Conservation (phyloP, 495 filamentous ascomycete species). For the Daldinia decipiens region DNA sequence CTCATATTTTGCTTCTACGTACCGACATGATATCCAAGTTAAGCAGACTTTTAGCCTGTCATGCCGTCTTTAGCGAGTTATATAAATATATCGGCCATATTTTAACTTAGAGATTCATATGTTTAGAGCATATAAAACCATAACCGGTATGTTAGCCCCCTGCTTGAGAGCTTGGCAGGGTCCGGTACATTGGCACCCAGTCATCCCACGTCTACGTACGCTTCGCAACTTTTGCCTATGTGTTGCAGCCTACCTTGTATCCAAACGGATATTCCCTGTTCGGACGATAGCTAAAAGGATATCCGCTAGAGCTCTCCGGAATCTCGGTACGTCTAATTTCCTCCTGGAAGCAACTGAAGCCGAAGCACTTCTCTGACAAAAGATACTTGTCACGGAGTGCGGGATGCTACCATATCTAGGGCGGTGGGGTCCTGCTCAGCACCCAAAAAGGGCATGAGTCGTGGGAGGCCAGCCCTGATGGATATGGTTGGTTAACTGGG, state of each 20-base stretch:
- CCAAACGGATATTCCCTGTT: conserved; percentile 8
- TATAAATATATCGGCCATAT: not conserved
- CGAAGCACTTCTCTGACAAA: conserved; percentile 52
- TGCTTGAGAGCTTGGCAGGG: conserved; percentile 30
- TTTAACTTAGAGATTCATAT: not conserved
- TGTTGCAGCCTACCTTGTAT: conserved; percentile 4
- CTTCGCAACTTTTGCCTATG: conserved; percentile 18
- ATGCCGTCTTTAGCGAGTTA: not conserved
- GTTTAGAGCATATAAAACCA: not conserved
- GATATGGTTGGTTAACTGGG: conserved; percentile 36
- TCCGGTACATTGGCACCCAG: conserved; percentile 10
- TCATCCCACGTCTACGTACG: conserved; percentile 9
- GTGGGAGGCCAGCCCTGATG: conserved; percentile 14
- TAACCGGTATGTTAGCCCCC: not conserved
- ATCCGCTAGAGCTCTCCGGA: conserved; percentile 21
- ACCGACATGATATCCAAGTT: not conserved
- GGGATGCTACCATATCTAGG: conserved; percentile 45
- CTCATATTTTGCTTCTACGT: not conserved
- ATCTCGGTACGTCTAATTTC: conserved; percentile 9
- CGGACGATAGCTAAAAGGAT: conserved; percentile 15
- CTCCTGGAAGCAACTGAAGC: conserved; percentile 24
- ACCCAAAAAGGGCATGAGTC: conserved; percentile 32
- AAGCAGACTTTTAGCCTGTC: not conserved
- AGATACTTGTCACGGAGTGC: conserved; percentile 48
- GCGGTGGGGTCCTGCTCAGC: conserved; percentile 28